phyloP scores from a whole-genome alignment of 192 early-diverging fungal genomes.

The Coemansia sp. region DNA sequence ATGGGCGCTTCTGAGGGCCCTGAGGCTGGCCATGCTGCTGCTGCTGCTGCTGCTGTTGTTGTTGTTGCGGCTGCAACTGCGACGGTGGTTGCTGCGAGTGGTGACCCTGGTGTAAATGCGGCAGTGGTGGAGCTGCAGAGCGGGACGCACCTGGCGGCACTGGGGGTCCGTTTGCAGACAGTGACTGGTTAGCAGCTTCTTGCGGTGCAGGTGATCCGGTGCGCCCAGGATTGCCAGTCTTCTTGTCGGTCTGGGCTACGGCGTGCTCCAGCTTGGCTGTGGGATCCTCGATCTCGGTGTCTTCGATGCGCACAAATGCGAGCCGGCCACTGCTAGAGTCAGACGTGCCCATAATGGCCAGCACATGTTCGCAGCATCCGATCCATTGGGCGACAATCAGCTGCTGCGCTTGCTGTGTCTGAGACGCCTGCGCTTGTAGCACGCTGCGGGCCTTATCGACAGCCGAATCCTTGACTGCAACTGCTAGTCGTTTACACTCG shows the following conservation, averaged over 20 bases:
- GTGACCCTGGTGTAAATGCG: conserved; percentile 1
- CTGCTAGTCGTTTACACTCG: conserved; percentile 29
- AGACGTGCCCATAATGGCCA: conserved; percentile 4
- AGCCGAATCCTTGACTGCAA: conserved; percentile 15
- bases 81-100: neutral
- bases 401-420: conserved; percentile 8
- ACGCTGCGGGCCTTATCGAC: conserved; percentile 12
- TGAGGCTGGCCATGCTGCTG: neutral
- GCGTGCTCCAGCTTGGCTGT: conserved; percentile 12
- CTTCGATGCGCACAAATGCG: conserved; percentile 14
- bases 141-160: conserved; percentile 8
- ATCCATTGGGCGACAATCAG: conserved; percentile 24
- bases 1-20: conserved; percentile 11
- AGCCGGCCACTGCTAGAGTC: neutral
- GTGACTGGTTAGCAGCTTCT: neutral
- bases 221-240: neutral
- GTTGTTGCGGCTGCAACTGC: neutral
- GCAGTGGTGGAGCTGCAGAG: neutral
- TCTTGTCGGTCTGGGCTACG: neutral
- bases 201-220: neutral
- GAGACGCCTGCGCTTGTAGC: neutral
- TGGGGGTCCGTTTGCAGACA: conserved; percentile 1
- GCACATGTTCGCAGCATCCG: conserved; percentile 24
- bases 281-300: conserved; percentile 1
- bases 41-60: neutral